Evolutionary conservation across 164 flowering plant genomes (phyloP).

Genomic region (Stephania yunnanensis): DNA sequence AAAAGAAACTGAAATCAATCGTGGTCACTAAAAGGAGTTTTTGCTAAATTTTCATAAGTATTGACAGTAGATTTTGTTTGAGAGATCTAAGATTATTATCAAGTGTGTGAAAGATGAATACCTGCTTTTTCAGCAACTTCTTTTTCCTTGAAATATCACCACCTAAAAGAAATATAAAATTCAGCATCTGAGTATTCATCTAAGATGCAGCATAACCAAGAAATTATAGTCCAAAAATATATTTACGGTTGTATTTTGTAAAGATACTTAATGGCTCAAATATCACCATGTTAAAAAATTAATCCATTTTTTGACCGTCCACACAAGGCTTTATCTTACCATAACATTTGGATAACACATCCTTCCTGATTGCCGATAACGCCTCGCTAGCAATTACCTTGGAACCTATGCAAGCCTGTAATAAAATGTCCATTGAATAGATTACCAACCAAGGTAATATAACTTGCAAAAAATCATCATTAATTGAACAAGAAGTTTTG

Average conservation of each 20-base stretch:
- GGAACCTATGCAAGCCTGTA: constrained; percentile 90
- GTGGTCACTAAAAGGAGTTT: constrained; percentile 1
- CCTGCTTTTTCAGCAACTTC: constrained; percentile 95
- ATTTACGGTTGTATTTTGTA: neutral
- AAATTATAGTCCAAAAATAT: neutral
- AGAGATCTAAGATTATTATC: neutral
- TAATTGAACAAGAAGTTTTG: neutral
- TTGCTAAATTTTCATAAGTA: neutral
- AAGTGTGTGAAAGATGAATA: constrained; percentile 14
- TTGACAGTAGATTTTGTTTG: neutral
- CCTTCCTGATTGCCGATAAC: constrained; percentile 89
- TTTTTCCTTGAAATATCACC: constrained; percentile 94
- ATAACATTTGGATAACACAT: constrained; percentile 90
- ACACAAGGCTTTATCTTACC: constrained; percentile 39
- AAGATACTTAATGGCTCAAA: neutral
- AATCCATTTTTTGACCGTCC: neutral
- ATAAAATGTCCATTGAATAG: constrained; percentile 2
- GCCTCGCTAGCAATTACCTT: constrained; percentile 96
- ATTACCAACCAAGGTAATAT: neutral
- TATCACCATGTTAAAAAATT: neutral
- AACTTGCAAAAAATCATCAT: neutral
- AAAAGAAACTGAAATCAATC: neutral
- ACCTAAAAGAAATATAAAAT: constrained; percentile 41
- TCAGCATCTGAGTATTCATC: neutral
- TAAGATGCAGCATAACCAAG: neutral